phyloP scores from a whole-genome alignment of 208 protist genomes.

The Angomonas desouzai region DNA sequence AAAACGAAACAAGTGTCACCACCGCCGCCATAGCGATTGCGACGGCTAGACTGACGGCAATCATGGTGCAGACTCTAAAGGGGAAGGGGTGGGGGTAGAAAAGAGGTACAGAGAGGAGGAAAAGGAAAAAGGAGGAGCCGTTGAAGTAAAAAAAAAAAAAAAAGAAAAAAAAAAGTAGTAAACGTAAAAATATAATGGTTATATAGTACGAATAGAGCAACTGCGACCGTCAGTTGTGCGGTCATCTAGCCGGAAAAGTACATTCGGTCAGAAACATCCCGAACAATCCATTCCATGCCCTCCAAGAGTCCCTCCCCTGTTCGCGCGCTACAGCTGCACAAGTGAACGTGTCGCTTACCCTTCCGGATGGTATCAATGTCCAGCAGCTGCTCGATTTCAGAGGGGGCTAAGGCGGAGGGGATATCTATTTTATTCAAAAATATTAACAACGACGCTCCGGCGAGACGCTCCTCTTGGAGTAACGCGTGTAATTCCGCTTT shows the following conservation, averaged over 20 bases:
- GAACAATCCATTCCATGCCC: constrained; percentile 98
- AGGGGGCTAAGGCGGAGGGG: constrained; percentile 50
- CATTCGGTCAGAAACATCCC: constrained; percentile 94
- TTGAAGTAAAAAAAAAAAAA: constrained; percentile 8
- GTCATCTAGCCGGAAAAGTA: constrained; percentile 63
- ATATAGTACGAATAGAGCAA: constrained; percentile 11
- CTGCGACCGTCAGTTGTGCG: neutral
- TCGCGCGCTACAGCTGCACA: constrained; percentile 94
- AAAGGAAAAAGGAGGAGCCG: constrained; percentile 3
- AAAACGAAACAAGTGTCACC: neutral
- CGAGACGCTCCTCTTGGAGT: constrained; percentile 96
- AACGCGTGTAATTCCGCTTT: constrained; percentile 93
- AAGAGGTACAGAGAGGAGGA: neutral
- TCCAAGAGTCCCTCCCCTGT: constrained; percentile 94
- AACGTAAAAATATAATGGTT: neutral
- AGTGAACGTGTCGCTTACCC: constrained; percentile 90
- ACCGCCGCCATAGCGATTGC: neutral
- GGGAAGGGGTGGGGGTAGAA: no score
- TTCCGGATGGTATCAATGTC: constrained; percentile 80
- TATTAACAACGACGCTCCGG: constrained; percentile 98
- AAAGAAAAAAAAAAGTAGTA: constrained; percentile 3
- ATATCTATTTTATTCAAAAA: constrained; percentile 99
- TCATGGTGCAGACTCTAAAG: no score
- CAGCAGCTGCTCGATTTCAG: constrained; percentile 61
- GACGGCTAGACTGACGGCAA: no score